Evolutionary conservation across 768 basidiomycete species (phyloP).

Genomic region (Kwoniella dejecticola): DNA sequence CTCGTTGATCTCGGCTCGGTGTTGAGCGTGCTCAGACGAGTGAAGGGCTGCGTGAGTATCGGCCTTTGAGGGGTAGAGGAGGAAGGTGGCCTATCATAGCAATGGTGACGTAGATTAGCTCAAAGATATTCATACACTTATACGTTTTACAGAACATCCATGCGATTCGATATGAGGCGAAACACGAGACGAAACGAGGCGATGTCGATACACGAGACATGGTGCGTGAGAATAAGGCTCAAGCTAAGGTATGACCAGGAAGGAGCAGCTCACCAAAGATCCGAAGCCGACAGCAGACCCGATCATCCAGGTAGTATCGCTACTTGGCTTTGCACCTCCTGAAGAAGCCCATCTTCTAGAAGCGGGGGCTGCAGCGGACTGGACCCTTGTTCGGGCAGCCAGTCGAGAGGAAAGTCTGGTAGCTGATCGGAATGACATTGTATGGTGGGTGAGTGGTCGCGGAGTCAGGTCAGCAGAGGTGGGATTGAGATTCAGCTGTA

Average conservation of each 20-base stretch:
- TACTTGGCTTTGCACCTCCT: slow-evolving; percentile 2
- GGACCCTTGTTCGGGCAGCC: slow-evolving; percentile 2
- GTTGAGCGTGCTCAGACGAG: slow-evolving; percentile 7
- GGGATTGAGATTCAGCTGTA: too few relatives aligned
- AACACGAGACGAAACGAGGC: too few relatives aligned
- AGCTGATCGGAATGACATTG: slow-evolving; percentile 30
- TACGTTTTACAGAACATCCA: too few relatives aligned
- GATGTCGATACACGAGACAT: too few relatives aligned
- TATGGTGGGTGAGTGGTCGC: too few relatives aligned
- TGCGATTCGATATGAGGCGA: too few relatives aligned
- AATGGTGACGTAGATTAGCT: too few relatives aligned
- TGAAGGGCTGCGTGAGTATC: slow-evolving; percentile 13
- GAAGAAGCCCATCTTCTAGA: slow-evolving; percentile 22
- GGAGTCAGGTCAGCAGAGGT: too few relatives aligned
- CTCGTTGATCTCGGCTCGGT: slow-evolving; percentile 22
- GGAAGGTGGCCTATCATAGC: slow-evolving; percentile 12
- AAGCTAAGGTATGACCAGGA: background rate
- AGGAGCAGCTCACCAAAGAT: slow-evolving; percentile 12
- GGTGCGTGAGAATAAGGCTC: too few relatives aligned
- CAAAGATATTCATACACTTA: too few relatives aligned
- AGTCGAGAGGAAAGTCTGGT: slow-evolving; percentile 15
- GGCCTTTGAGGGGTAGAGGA: slow-evolving; percentile 18
- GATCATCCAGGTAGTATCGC: slow-evolving; percentile 26
- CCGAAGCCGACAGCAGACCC: slow-evolving; percentile 26
- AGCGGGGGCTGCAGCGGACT: too few relatives aligned